Conservation (phyloP, 768 basidiomycete genomes). For the Hydnomerulius pinastri region DNA sequence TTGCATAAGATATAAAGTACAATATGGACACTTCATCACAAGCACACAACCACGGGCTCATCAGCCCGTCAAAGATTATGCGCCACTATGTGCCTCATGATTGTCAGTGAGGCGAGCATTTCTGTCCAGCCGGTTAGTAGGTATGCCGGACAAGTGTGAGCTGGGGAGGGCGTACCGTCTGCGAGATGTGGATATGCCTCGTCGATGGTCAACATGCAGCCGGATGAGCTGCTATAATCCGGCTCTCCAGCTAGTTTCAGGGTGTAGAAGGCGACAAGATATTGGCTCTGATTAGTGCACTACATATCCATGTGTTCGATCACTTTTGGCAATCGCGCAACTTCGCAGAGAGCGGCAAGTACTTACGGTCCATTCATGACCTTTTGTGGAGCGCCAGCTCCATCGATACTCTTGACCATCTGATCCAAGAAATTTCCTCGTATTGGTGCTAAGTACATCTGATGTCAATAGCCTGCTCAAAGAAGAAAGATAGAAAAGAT, state of each 20-base stretch:
- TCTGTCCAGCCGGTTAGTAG: conserved; percentile 40
- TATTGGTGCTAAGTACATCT: conserved; percentile 37
- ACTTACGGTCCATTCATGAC: conserved; percentile 69
- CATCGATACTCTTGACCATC: conserved; percentile 66
- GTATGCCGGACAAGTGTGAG: conserved; percentile 1
- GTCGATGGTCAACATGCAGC: conserved; percentile 63
- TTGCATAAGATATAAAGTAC: conserved; percentile 11
- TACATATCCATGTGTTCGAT: conserved; percentile 23
- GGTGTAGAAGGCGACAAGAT: conserved; percentile 61
- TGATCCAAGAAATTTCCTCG: conserved; percentile 56
- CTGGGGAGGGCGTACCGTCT: conserved; percentile 44
- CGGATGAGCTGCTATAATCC: conserved; percentile 53
- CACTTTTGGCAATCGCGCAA: not conserved
- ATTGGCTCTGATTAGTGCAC: conserved; percentile 56
- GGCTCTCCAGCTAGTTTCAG: conserved; percentile 58
- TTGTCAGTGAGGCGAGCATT: conserved; percentile 58
- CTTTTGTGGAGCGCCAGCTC: conserved; percentile 47
- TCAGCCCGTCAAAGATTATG: conserved; percentile 47
- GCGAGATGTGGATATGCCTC: conserved; percentile 59
- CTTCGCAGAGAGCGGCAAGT: not conserved
- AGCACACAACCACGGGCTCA: not conserved
- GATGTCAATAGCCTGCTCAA: conserved; percentile 4
- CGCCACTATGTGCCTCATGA: conserved; percentile 62
- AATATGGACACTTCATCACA: not conserved
- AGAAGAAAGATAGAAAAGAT: not conserved